Evolutionary conservation across 1,139 yeast species (phyloP).

Genomic region (Trichomonascaceae sp.): DNA sequence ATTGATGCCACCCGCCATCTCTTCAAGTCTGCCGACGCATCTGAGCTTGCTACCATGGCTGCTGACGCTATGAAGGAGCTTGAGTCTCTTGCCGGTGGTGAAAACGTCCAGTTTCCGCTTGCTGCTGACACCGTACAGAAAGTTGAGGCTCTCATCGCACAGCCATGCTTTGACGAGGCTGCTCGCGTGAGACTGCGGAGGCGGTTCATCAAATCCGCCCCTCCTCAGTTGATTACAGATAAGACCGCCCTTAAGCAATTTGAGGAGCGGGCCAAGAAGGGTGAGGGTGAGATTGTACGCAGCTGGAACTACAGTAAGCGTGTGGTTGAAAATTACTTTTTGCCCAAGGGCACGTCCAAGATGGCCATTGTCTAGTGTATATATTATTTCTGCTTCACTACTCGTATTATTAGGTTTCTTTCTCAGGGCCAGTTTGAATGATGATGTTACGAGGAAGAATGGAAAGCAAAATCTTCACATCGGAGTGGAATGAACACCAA

Average conservation of each 20-base stretch:
- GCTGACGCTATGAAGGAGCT: conserved; percentile 17
- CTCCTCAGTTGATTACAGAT: conserved; percentile 9
- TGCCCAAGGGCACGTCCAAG: conserved; percentile 11
- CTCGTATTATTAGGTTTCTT: conserved; percentile 55
- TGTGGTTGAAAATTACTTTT: conserved; percentile 25
- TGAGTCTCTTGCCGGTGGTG: conserved; percentile 7
- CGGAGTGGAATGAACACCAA: too few species aligned
- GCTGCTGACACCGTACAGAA: conserved; percentile 24
- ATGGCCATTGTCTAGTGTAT: conserved; percentile 8
- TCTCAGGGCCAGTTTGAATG: too few species aligned
- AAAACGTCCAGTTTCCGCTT: conserved; percentile 1
- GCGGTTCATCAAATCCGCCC: conserved; percentile 21
- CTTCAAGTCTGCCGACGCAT: conserved; percentile 10
- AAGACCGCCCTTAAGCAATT: conserved; percentile 14
- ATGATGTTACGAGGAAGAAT: too few species aligned
- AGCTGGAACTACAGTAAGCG: conserved; percentile 39
- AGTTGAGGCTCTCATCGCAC: conserved; percentile 23
- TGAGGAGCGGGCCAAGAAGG: conserved; percentile 25
- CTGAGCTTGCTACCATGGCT: conserved; percentile 25
- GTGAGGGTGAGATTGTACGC: conserved; percentile 29
- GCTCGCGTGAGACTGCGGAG: conserved; percentile 31
- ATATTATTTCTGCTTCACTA: conserved; percentile 31
- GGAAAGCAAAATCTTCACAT: too few species aligned
- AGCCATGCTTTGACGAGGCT: conserved; percentile 27
- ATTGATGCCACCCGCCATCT: conserved; percentile 15